phyloP scores from a whole-genome alignment of 139 green algal species.

The Coelastrella sp. region DNA sequence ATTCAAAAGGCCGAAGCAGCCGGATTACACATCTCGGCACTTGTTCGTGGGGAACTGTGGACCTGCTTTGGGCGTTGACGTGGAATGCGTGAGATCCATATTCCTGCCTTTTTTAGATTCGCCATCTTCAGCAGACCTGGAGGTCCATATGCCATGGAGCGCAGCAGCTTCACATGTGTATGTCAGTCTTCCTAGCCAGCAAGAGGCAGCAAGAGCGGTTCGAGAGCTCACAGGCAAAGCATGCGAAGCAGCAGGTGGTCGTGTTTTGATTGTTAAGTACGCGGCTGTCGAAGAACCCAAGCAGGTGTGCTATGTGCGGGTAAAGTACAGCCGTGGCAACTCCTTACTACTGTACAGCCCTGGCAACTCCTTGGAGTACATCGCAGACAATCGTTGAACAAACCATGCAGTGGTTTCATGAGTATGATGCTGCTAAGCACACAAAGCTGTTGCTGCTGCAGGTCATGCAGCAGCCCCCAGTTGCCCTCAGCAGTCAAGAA shows the following conservation, averaged over 20 bases:
- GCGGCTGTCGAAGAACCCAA: conserved; percentile 56
- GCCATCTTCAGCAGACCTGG: background rate
- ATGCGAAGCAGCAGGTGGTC: conserved; percentile 21
- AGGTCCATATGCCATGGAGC: conserved; percentile 40
- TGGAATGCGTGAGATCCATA: conserved; percentile 14
- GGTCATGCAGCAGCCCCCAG: background rate
- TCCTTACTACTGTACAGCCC: background rate
- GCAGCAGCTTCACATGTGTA: conserved; percentile 54
- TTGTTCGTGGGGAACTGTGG: conserved; percentile 75
- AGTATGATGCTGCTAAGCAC: too few relatives aligned
- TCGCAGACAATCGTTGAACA: too few relatives aligned
- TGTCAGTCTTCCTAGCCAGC: conserved; percentile 43
- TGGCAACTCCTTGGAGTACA: too few relatives aligned
- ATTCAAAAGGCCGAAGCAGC: background rate
- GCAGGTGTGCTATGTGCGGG: background rate
- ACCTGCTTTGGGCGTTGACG: conserved; percentile 41
- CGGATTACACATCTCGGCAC: conserved; percentile 51
- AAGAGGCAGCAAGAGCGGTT: conserved; percentile 50
- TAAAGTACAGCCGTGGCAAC: background rate
- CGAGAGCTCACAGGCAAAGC: conserved; percentile 32
- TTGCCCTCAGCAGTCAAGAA: background rate
- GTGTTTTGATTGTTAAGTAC: conserved; percentile 59
- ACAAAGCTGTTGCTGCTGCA: background rate
- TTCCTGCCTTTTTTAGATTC: conserved; percentile 16
- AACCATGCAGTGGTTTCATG: too few relatives aligned